Evolutionary conservation across 345 rosid genomes (phyloP).

Genomic region (Eucalyptus sp.): DNA sequence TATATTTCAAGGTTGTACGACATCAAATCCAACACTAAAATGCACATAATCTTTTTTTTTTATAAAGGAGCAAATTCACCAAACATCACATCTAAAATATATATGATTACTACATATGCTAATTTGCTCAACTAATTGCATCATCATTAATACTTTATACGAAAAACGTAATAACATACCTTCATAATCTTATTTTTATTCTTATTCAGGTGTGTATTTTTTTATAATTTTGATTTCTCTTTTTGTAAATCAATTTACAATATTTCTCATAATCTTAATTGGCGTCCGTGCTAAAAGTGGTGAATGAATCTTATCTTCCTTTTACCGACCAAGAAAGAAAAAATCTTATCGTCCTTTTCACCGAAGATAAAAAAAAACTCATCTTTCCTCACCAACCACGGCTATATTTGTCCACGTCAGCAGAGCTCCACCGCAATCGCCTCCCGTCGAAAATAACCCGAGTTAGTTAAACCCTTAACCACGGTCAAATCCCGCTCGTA

Average conservation of each 20-base stretch:
- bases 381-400: not conserved
- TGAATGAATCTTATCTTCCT: not conserved
- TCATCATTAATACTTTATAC: fast-evolving
- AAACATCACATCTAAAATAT: not conserved
- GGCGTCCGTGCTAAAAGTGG: not conserved
- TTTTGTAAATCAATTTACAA: not conserved
- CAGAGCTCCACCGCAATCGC: not conserved
- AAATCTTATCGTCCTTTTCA: too few species aligned
- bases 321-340: too few species aligned
- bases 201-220: not conserved
- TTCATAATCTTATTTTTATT: not conserved
- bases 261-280: not conserved
- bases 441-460: not conserved
- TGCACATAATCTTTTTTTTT: not conserved
- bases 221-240: not conserved
- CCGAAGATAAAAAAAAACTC: not conserved
- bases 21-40: not conserved
- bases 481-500: not conserved
- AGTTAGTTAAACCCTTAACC: not conserved
- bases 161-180: fast-evolving
- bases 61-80: not conserved
- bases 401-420: not conserved
- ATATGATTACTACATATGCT: not conserved
- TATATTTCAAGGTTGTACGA: too few species aligned
- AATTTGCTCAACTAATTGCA: not conserved